phyloP scores from a whole-genome alignment of 352 stramenopile genomes.

The Phytopythium litorale region DNA sequence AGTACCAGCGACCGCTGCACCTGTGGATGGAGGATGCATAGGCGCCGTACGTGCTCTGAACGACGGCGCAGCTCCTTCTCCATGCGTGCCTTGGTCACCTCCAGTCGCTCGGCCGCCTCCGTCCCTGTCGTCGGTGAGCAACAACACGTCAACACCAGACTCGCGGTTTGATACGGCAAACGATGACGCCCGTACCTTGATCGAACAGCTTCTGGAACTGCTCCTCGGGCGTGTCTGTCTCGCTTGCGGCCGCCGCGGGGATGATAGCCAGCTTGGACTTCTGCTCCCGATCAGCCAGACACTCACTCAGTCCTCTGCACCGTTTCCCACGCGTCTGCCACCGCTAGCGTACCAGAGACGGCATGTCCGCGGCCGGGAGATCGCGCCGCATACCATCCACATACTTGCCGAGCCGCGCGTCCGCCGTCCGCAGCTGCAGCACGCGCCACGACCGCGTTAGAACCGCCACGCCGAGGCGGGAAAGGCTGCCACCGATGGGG shows the following conservation, averaged over 20 bases:
- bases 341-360: conserved; percentile 25
- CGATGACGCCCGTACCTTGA: conserved; percentile 15
- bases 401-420: conserved; percentile 40
- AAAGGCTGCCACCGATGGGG: not conserved
- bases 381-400: conserved; percentile 34
- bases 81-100: conserved; percentile 55
- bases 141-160: not conserved
- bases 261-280: conserved; percentile 64
- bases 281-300: conserved; percentile 6
- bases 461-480: not conserved
- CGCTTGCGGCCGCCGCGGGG: conserved; percentile 24
- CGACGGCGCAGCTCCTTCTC: conserved; percentile 63
- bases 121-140: conserved; percentile 18
- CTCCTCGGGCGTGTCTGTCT: conserved; percentile 31
- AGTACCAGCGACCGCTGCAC: no score
- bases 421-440: conserved; percentile 48
- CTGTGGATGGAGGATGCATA: not conserved
- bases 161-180: not conserved
- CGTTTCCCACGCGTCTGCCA: not conserved
- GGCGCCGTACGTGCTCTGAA: conserved; percentile 28
- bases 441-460: not conserved
- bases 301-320: not conserved
- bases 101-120: conserved; percentile 59
- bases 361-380: conserved; percentile 41
- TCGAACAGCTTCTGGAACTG: conserved; percentile 57